Evolutionary conservation across 75 land plant species (phyloP).

Genomic region (Cryptomeria japonica): DNA sequence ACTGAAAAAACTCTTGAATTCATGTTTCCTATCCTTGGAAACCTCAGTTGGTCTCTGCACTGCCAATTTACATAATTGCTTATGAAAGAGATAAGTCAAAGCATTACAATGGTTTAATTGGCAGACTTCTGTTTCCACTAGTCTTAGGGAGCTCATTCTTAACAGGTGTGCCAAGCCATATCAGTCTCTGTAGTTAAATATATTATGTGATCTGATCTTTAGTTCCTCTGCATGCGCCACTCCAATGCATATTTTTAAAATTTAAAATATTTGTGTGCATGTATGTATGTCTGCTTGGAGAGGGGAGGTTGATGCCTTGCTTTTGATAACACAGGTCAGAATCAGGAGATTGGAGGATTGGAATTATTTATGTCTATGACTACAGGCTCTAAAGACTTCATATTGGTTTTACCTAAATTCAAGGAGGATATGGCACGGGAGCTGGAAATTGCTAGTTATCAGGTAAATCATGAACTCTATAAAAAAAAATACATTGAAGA

Average conservation of each 20-base stretch:
- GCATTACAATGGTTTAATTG: too few species aligned
- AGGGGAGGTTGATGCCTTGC: neutral
- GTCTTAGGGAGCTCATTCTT: too few species aligned
- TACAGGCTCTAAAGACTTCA: neutral
- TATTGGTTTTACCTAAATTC: neutral
- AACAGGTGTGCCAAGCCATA: neutral
- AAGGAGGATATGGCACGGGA: conserved; percentile 15
- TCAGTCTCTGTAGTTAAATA: neutral
- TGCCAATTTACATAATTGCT: too few species aligned
- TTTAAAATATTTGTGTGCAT: neutral
- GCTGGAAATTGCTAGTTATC: conserved; percentile 1
- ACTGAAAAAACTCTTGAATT: too few species aligned
- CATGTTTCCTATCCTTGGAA: too few species aligned
- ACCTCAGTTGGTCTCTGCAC: too few species aligned
- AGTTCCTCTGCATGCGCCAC: neutral
- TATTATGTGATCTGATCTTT: neutral
- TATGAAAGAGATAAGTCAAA: too few species aligned
- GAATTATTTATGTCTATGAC: conserved; percentile 7
- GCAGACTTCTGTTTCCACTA: too few species aligned
- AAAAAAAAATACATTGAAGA: neutral
- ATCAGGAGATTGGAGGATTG: conserved; percentile 9
- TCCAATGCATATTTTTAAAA: neutral
- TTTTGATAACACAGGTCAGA: conserved; percentile 1
- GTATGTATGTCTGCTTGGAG: neutral
- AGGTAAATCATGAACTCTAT: neutral